Percentiles rank a stretch among this genome's conserved stretches.
phyloP scores from a whole-genome alignment of 176 grass and related monocot species.

The Dactylis glomerata region DNA sequence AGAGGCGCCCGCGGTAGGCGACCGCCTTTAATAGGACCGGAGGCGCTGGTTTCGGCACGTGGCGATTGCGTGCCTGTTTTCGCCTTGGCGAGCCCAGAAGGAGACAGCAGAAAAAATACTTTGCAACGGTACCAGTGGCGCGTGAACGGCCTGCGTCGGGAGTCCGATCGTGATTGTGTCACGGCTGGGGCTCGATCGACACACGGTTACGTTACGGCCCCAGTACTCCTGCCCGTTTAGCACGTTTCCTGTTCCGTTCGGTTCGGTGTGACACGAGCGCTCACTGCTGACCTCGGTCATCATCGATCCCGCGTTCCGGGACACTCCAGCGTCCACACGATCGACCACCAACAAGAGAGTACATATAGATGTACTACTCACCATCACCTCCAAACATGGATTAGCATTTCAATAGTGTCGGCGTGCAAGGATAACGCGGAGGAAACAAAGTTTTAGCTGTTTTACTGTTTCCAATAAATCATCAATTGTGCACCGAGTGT shows the following conservation, averaged over 20 bases:
- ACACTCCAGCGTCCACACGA: too few species aligned
- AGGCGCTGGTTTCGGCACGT: background rate
- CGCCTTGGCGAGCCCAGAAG: background rate
- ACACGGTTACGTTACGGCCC: background rate
- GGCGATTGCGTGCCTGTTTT: slow-evolving; percentile 7
- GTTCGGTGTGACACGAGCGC: too few species aligned
- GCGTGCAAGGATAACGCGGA: background rate
- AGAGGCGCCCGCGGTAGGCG: background rate
- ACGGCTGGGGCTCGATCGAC: background rate
- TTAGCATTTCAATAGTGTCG: background rate
- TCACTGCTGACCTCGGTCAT: too few species aligned
- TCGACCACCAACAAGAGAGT: too few species aligned
- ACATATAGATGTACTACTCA: too few species aligned
- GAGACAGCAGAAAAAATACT: background rate
- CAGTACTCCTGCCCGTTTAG: too few species aligned
- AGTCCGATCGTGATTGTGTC: background rate
- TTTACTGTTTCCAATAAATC: too few species aligned
- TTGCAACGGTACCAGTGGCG: background rate
- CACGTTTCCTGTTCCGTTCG: too few species aligned
- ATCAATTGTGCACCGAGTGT: too few species aligned
- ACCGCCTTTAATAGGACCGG: slow-evolving; percentile 18
- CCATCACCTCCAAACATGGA: background rate
- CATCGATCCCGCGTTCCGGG: too few species aligned
- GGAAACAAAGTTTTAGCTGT: background rate
- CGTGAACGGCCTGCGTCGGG: background rate